Evolutionary conservation across 371 early-diverging fungal genomes (phyloP).

Genomic region (Fennellomyces sp.): DNA sequence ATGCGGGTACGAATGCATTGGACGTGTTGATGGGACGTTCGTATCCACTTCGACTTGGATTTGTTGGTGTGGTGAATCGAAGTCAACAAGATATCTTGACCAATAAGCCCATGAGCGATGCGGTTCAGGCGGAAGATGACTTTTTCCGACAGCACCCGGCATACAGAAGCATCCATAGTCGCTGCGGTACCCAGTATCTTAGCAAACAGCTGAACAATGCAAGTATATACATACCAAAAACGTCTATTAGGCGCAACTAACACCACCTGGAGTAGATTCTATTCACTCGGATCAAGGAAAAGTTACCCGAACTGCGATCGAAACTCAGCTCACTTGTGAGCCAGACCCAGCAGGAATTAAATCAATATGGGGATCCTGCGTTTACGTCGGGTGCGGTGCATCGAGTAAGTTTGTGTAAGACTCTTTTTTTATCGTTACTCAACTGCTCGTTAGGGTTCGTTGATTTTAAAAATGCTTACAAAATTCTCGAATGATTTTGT

Average conservation of each 20-base stretch:
- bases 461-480: constrained; percentile 79
- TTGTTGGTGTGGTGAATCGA: constrained; percentile 88
- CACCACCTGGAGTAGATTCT: too few relatives aligned
- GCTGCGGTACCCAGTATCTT: constrained; percentile 58
- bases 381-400: constrained; percentile 60
- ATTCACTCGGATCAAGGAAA: constrained; percentile 81
- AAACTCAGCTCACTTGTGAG: constrained; percentile 78
- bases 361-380: constrained; percentile 71
- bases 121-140: constrained; percentile 74
- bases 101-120: constrained; percentile 80
- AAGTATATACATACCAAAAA: constrained; percentile 6
- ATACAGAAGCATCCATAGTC: constrained; percentile 78
- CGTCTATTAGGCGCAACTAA: too few relatives aligned
- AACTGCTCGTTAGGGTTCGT: constrained; percentile 51
- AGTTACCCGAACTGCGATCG: constrained; percentile 81
- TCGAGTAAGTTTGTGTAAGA: constrained; percentile 45
- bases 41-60: constrained; percentile 84
- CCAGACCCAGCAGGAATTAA: constrained; percentile 81
- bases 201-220: constrained; percentile 32
- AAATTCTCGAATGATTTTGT: constrained; percentile 82
- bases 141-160: constrained; percentile 87
- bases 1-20: constrained; percentile 88
- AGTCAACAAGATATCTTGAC: constrained; percentile 84
- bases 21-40: constrained; percentile 84
- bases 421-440: neutral